Percentiles rank a stretch among this genome's conserved stretches.
Evolutionary conservation across 768 basidiomycete genomes (phyloP).

Genomic region (Cyclocybe cylindracea): DNA sequence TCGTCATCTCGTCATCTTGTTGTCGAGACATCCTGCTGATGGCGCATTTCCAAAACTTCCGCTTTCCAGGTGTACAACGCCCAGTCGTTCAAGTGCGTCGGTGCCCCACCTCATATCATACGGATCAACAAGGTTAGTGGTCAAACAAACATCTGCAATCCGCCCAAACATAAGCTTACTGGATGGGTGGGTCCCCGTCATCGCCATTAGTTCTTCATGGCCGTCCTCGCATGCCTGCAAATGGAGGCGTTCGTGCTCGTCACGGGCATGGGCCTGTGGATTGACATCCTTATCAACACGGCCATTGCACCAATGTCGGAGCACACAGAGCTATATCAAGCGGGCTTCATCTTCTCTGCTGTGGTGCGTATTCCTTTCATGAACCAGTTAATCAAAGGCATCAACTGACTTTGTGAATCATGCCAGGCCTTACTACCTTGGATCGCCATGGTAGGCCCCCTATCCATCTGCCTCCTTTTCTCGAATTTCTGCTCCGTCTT

Average conservation of each 20-base stretch:
- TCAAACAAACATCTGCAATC: background rate
- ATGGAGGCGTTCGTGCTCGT: constrained; percentile 53
- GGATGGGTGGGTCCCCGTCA: background rate
- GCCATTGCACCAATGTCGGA: constrained; percentile 41
- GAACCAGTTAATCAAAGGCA: background rate
- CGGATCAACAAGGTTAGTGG: constrained; percentile 48
- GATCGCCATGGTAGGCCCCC: constrained; percentile 44
- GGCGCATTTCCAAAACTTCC: too few species aligned
- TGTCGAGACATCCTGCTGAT: too few species aligned
- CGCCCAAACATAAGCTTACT: background rate
- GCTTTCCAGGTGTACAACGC: constrained; percentile 40
- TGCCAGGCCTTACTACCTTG: constrained; percentile 51
- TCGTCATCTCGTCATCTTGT: too few species aligned
- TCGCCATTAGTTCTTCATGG: constrained; percentile 48
- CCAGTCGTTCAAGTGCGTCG: constrained; percentile 52
- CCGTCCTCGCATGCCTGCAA: constrained; percentile 54
- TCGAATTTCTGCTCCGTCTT: background rate
- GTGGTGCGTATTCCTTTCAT: constrained; percentile 34
- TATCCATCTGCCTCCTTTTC: background rate
- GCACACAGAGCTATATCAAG: constrained; percentile 44
- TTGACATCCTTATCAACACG: constrained; percentile 52
- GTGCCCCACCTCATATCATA: constrained; percentile 50
- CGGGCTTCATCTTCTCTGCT: constrained; percentile 42
- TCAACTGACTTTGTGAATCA: background rate
- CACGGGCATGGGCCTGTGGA: constrained; percentile 55